Evolutionary conservation across 805 yeast species (phyloP).

Genomic region (Ogataea pilisensis): DNA sequence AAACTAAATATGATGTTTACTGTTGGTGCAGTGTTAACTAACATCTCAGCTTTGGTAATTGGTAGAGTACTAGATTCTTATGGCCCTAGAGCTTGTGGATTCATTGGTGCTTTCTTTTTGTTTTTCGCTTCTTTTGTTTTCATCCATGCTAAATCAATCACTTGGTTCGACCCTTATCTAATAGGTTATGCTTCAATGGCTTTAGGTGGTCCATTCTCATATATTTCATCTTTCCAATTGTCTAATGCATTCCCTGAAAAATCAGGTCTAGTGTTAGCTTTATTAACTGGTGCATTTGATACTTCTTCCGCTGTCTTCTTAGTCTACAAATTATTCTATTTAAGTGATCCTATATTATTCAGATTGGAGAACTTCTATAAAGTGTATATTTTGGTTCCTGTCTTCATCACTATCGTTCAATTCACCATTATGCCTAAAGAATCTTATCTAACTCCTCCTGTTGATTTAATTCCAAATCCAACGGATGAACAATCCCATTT

Average conservation of each 20-base stretch:
- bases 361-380: conserved; percentile 41
- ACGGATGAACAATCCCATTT: conserved; percentile 24
- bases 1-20: conserved; percentile 57
- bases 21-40: conserved; percentile 52
- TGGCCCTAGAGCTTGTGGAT: conserved; percentile 53
- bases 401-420: conserved; percentile 44
- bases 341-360: conserved; percentile 31
- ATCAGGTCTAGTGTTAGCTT: conserved; percentile 49
- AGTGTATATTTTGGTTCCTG: conserved; percentile 45
- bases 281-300: conserved; percentile 56
- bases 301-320: conserved; percentile 54
- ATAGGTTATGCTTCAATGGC: conserved; percentile 51
- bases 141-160: conserved; percentile 34
- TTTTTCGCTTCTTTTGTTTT: conserved; percentile 43
- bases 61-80: conserved; percentile 46
- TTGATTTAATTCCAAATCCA: conserved; percentile 31
- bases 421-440: conserved; percentile 45
- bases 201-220: conserved; percentile 55
- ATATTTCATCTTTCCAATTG: conserved; percentile 52
- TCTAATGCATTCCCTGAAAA: conserved; percentile 53
- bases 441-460: conserved; percentile 43
- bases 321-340: conserved; percentile 41
- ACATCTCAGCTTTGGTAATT: conserved; percentile 48
- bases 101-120: conserved; percentile 46
- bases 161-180: conserved; percentile 45